These are phyloP conservation scores for Kodamaea ohmeri DNA, from an alignment of 1,139 yeast genomes.

Conservation along the genomic window DNA sequence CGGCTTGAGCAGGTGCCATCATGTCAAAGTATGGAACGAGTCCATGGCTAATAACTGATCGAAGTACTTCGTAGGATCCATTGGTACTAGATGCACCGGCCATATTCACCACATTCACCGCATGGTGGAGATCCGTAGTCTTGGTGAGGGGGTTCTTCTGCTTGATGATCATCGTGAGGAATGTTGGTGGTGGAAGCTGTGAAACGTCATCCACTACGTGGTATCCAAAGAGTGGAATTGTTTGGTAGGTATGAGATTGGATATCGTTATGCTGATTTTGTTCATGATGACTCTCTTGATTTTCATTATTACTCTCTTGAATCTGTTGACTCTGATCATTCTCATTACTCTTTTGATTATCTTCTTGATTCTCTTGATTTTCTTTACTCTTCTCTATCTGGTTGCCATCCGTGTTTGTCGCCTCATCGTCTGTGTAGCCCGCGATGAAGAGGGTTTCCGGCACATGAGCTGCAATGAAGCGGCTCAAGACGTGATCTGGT, in stretches of 20 bases:
- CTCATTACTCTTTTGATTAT: not conserved
- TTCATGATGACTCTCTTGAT: not conserved
- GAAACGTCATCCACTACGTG: not conserved
- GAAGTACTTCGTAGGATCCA: constrained; percentile 53
- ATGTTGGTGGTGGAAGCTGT: not conserved
- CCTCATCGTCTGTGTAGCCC: constrained; percentile 14
- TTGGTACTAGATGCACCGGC: constrained; percentile 15
- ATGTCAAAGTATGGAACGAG: constrained; percentile 40
- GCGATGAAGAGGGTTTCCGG: constrained; percentile 24
- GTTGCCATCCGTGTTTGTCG: not conserved
- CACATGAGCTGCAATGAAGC: constrained; percentile 18
- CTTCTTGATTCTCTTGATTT: not conserved
- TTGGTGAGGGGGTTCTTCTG: constrained; percentile 1
- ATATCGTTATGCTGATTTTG: too few relatives aligned
- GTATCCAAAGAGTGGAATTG: not conserved
- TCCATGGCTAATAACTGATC: constrained; percentile 52
- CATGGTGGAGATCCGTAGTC: not conserved
- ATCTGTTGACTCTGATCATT: not conserved
- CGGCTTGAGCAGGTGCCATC: constrained; percentile 17
- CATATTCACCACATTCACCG: constrained; percentile 6
- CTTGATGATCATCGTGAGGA: constrained; percentile 4
- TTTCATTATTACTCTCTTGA: not conserved
- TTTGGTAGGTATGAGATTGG: not conserved
- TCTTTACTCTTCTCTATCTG: not conserved
- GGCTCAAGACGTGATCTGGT: constrained; percentile 4